phyloP scores from a whole-genome alignment of 2,329 filamentous ascomycete genomes.

The Ophidiomyces ophidiicola region DNA sequence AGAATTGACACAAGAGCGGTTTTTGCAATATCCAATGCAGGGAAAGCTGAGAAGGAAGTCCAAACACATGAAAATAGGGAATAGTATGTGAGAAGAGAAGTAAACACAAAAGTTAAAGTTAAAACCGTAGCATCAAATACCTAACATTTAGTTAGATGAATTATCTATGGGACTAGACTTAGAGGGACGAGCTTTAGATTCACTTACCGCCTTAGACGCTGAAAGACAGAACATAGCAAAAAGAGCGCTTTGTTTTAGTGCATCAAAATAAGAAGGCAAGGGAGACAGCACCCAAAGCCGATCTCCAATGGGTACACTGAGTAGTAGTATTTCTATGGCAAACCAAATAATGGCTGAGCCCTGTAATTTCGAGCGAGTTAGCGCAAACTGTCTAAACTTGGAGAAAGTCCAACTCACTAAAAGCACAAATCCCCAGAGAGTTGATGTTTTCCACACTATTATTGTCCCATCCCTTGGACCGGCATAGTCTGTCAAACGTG shows the following conservation, averaged over 20 bases:
- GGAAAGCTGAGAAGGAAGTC: conserved; percentile 25
- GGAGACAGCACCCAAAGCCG: conserved; percentile 2
- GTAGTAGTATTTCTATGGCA: conserved; percentile 3
- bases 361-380: not conserved
- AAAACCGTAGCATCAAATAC: conserved; percentile 30
- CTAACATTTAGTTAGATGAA: conserved; percentile 21
- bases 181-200: not conserved
- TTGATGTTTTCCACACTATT: conserved; percentile 9
- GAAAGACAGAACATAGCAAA: conserved; percentile 26
- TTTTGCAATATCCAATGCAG: conserved; percentile 21
- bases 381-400: not conserved
- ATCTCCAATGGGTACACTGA: conserved; percentile 7
- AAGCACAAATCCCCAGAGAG: conserved; percentile 12
- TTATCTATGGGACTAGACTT: not conserved
- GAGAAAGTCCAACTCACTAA: conserved; percentile 12
- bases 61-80: conserved; percentile 23
- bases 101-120: conserved; percentile 29
- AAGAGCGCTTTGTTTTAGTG: conserved; percentile 27
- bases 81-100: conserved; percentile 27
- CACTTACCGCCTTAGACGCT: conserved; percentile 31
- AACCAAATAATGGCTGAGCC: conserved; percentile 8
- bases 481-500: conserved; percentile 13
- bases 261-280: conserved; percentile 16
- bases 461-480: conserved; percentile 7
- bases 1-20: conserved; percentile 24